Percentiles rank a stretch among this genome's conserved stretches.
Evolutionary conservation across 2,329 filamentous ascomycete species (phyloP).

Genomic region (Gyromitra esculenta): DNA sequence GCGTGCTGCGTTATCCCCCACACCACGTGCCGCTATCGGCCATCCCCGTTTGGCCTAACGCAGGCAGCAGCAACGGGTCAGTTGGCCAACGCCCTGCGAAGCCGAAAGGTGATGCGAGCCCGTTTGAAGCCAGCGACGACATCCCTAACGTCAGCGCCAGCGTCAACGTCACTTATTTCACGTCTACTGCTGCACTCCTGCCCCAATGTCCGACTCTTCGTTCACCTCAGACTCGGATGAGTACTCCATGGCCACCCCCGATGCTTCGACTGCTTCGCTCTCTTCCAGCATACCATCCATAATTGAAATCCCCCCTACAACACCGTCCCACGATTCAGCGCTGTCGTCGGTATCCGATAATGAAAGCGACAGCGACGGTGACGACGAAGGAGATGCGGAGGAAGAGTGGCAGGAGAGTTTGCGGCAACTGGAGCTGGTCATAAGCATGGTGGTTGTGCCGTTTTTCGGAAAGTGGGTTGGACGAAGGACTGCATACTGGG

Average conservation of each 20-base stretch:
- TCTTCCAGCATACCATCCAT: slow-evolving; percentile 37
- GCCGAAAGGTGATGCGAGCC: slow-evolving; percentile 2
- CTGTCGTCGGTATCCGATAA: slow-evolving; percentile 40
- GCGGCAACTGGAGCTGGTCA: slow-evolving; percentile 88
- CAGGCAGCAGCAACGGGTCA: not conserved
- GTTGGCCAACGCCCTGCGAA: not conserved
- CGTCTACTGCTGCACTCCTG: not conserved
- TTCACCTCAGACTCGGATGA: slow-evolving; percentile 45
- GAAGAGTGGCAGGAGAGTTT: slow-evolving; percentile 93
- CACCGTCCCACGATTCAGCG: slow-evolving; percentile 45
- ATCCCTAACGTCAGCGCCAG: not conserved
- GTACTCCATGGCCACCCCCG: slow-evolving; percentile 60
- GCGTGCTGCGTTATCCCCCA: slow-evolving; percentile 35
- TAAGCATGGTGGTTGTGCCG: slow-evolving; percentile 94
- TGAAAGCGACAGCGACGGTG: slow-evolving; percentile 61
- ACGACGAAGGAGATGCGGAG: slow-evolving; percentile 84
- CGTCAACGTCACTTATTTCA: slow-evolving; percentile 8
- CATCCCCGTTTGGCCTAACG: slow-evolving; percentile 18
- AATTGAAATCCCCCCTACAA: slow-evolving; percentile 48
- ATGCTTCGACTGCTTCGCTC: slow-evolving; percentile 59
- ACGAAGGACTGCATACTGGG: slow-evolving; percentile 94
- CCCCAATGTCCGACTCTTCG: slow-evolving; percentile 43
- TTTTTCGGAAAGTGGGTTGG: slow-evolving; percentile 96
- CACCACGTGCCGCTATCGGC: slow-evolving; percentile 25
- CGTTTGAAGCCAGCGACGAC: not conserved